These are phyloP conservation scores for Lavandula angustifolia DNA, from an alignment of 257 asterid genomes.

Conservation along the genomic window DNA sequence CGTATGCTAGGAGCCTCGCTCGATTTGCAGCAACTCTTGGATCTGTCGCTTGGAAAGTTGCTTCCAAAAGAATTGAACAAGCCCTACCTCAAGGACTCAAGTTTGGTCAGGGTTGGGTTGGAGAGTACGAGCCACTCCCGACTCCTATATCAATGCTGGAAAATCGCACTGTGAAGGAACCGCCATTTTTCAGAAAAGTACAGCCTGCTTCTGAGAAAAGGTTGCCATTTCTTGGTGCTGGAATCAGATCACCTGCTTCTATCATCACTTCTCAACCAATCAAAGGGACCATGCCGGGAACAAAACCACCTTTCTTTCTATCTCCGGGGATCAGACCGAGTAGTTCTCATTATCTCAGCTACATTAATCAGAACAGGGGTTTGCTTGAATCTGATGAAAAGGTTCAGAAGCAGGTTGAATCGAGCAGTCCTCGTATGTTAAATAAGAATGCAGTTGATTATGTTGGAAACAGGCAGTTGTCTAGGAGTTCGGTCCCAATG, in stretches of 20 bases:
- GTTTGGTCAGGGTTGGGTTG: conserved; percentile 98
- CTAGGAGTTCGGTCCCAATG: conserved; percentile 42
- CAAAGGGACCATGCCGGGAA: conserved; percentile 45
- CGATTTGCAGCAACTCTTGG: conserved; percentile 92
- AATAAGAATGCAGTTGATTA: conserved; percentile 44
- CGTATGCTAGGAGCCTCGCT: conserved; percentile 91
- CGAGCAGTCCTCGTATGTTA: conserved; percentile 48
- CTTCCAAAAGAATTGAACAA: conserved; percentile 86
- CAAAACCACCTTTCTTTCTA: conserved; percentile 50
- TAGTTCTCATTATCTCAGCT: conserved; percentile 38
- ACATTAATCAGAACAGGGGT: conserved; percentile 52
- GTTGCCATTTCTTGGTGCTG: conserved; percentile 47
- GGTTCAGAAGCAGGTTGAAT: conserved; percentile 55
- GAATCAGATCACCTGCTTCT: conserved; percentile 44
- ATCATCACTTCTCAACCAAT: conserved; percentile 38
- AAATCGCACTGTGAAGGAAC: conserved; percentile 61
- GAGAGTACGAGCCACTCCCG: conserved; percentile 93
- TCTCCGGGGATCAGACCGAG: conserved; percentile 46
- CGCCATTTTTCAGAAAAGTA: conserved; percentile 53
- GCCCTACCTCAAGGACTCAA: conserved; percentile 79
- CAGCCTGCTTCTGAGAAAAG: conserved; percentile 38
- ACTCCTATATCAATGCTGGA: conserved; percentile 71
- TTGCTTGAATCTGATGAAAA: conserved; percentile 51
- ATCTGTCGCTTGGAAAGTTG: conserved; percentile 82
- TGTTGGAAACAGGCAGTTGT: conserved; percentile 40